Base-by-base conservation (phyloP, 768 basidiomycete species). In the Tylopilus plumbeoviolaceoides region DNA sequence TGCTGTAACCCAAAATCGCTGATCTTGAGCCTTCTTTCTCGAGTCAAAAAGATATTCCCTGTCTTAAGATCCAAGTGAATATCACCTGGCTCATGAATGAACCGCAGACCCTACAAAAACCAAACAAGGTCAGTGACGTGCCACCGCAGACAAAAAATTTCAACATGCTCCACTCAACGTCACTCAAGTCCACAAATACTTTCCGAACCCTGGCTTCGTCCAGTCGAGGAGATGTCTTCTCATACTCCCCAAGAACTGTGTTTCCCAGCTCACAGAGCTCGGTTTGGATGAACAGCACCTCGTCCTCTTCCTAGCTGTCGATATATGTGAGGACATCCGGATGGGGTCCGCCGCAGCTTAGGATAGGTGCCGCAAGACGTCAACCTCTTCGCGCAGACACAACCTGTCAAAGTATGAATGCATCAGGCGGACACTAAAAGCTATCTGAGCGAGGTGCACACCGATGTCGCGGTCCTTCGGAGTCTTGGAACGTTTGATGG, bases 31-130 rank as follows among this genome's bases (percentile, higher is more conserved):
- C 87, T 80, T 2, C 97, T 97, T 40, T 85, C 80, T 8, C 77
- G 76, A 10, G 91, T 93, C 61, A 99, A 78, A 66, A 99, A 93
- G 47, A 99, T 86, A 68, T 99, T 99, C 40, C 91, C 92, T 12
- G 97, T 95, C 74, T 99, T 99, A 58, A 99, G 72, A 73, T 99
- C 97, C 50, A 99, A 80, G 73, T 99, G 97, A 45, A 98, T 87
- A 53, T 95, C 84, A 50, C 87, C 86, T 41, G 85, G 80, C 60
- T 82, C 78, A 71, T 99, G 97, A 53, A 99, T 89, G 72, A 97
- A 95, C 53, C 77, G 75, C 54, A 98, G 75, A 56, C 95, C 95
- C 85, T 87, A 68, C 63, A 61, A 48, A 40, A 39, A 53, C 23
- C 10, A 59, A 50, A 54, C 47, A 60, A 64, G 61, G 58, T 70